These are phyloP conservation scores for Coriolopsis trogii DNA, from an alignment of 1,284 basidiomycete genomes.

Conservation along the genomic window DNA sequence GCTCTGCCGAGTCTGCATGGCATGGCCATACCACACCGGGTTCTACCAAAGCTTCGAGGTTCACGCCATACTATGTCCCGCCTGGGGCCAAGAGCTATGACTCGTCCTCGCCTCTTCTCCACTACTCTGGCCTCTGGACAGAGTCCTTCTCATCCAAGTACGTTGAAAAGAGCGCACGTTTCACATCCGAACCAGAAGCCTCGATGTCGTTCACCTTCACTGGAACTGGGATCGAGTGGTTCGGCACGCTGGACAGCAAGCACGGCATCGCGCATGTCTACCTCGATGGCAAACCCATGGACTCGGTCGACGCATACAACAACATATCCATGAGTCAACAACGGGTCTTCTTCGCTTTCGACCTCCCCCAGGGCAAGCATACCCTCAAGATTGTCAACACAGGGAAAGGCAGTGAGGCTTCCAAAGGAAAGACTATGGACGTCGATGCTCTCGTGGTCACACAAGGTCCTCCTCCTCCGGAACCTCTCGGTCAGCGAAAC, in stretches of 20 bases:
- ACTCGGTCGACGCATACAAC: conserved; percentile 52
- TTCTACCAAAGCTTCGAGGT: conserved; percentile 46
- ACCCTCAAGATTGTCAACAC: conserved; percentile 65
- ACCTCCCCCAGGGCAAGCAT: conserved; percentile 56
- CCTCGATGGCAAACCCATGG: conserved; percentile 54
- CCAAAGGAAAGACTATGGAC: conserved; percentile 44
- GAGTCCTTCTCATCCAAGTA: conserved; percentile 54
- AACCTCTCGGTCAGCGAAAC: conserved; percentile 14
- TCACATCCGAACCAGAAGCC: conserved; percentile 53
- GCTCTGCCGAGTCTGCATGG: conserved; percentile 54
- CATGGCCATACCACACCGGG: conserved; percentile 62
- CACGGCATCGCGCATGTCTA: conserved; percentile 62
- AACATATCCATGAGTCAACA: conserved; percentile 51
- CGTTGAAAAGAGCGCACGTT: conserved; percentile 52
- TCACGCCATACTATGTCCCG: conserved; percentile 72
- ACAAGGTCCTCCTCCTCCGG: conserved; percentile 6
- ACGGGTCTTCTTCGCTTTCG: conserved; percentile 64
- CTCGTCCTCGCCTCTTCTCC: conserved; percentile 63
- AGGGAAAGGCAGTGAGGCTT: conserved; percentile 42
- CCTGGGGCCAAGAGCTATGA: conserved; percentile 72
- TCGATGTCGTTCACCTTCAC: conserved; percentile 60
- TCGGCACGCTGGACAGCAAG: conserved; percentile 56
- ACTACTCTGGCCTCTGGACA: conserved; percentile 62
- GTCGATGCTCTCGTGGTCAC: conserved; percentile 73
- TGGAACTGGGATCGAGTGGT: conserved; percentile 78